These are phyloP conservation scores for Fragilaria crotonensis DNA, from an alignment of 108 stramenopile species.

Conservation along the genomic window DNA sequence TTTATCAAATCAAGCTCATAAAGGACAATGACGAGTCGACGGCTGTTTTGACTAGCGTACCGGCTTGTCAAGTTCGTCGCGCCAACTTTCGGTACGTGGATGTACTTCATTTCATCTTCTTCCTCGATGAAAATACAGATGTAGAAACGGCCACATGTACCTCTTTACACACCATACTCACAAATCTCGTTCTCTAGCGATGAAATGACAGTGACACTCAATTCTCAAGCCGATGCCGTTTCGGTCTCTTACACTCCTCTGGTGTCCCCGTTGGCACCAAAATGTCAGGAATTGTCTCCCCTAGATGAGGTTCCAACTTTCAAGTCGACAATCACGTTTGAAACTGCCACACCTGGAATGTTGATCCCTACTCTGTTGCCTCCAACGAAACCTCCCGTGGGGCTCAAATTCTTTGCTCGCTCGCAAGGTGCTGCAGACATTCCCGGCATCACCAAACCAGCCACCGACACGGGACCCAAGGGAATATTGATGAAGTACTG, in stretches of 20 bases:
- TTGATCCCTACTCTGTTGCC: constrained; percentile 46
- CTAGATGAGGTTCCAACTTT: constrained; percentile 35
- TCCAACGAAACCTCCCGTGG: constrained; percentile 54
- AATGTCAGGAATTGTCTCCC: constrained; percentile 40
- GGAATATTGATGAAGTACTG: constrained; percentile 63
- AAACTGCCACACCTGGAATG: constrained; percentile 69
- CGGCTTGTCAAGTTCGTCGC: constrained; percentile 42
- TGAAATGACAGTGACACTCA: constrained; percentile 54
- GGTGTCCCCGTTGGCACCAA: constrained; percentile 69
- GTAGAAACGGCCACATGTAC: neutral
- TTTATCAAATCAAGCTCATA: constrained; percentile 44
- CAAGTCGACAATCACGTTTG: constrained; percentile 45
- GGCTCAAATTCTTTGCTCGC: constrained; percentile 48
- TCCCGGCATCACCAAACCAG: constrained; percentile 9
- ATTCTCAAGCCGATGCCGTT: constrained; percentile 38
- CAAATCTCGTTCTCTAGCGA: constrained; percentile 31
- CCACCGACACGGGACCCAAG: constrained; percentile 2
- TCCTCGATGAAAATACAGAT: neutral
- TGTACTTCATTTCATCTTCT: neutral
- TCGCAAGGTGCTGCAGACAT: constrained; percentile 24
- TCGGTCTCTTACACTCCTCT: constrained; percentile 66
- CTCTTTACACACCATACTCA: neutral
- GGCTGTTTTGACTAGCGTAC: constrained; percentile 35
- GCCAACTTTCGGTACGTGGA: constrained; percentile 44
- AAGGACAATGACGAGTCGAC: constrained; percentile 7